These are phyloP conservation scores for Phytophthora boehmeriae DNA, from an alignment of 352 stramenopile genomes.

Conservation along the genomic window DNA sequence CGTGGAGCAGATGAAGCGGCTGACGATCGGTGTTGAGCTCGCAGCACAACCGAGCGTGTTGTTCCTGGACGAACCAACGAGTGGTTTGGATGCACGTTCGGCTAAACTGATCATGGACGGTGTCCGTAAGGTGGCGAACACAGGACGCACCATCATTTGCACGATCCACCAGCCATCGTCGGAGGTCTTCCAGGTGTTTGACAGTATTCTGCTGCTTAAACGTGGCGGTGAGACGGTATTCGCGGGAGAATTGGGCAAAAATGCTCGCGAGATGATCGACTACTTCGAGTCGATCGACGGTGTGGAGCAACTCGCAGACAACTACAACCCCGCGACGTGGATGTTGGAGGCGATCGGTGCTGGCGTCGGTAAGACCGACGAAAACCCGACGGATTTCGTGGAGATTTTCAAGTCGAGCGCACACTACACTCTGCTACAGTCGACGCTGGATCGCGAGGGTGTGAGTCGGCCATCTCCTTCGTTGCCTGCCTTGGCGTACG, in stretches of 20 bases:
- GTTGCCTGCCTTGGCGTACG: background rate
- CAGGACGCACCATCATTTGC: background rate
- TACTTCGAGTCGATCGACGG: slow-evolving; percentile 1
- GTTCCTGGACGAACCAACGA: slow-evolving; percentile 23
- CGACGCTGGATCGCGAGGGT: background rate
- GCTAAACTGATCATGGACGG: slow-evolving; percentile 1
- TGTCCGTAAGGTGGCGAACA: background rate
- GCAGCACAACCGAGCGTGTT: slow-evolving; percentile 20
- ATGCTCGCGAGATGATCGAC: background rate
- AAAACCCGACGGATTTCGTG: background rate
- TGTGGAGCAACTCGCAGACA: background rate
- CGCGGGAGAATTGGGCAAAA: background rate
- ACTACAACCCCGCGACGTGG: slow-evolving; percentile 1
- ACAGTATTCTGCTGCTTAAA: background rate
- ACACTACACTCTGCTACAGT: background rate
- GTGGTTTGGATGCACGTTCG: slow-evolving; percentile 2
- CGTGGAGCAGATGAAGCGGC: slow-evolving; percentile 20
- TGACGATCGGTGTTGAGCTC: slow-evolving; percentile 22
- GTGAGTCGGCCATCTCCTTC: background rate
- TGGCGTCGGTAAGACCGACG: background rate
- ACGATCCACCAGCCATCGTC: slow-evolving; percentile 1
- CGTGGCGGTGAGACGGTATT: background rate
- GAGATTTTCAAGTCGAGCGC: background rate
- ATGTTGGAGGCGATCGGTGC: background rate
- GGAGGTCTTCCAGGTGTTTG: background rate